Evolutionary conservation across 768 basidiomycete genomes (phyloP).

Genomic region (Mycena vitilis): DNA sequence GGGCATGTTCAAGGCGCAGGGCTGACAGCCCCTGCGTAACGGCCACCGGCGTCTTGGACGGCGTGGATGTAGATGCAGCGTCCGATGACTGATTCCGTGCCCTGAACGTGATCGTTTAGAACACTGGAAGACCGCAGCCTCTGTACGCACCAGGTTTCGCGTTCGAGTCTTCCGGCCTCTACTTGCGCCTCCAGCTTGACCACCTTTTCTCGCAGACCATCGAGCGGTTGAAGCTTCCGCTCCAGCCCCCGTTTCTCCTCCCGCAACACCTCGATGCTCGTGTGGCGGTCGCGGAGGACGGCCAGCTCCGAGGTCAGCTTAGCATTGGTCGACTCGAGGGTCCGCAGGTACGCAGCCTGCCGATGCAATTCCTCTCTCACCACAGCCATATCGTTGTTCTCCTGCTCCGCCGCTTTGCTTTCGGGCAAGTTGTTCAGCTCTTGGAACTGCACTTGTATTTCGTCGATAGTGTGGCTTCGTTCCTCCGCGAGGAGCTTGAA

Average conservation of each 20-base stretch:
- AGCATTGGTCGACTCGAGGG: conserved; percentile 69
- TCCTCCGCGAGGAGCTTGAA: conserved; percentile 55
- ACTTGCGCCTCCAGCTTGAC: conserved; percentile 73
- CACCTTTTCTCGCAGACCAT: conserved; percentile 66
- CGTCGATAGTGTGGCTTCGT: conserved; percentile 52
- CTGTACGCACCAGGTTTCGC: conserved; percentile 65
- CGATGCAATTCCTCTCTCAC: conserved; percentile 77
- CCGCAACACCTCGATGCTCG: conserved; percentile 73
- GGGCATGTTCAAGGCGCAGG: conserved; percentile 72
- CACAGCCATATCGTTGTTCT: conserved; percentile 66
- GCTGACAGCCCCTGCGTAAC: conserved; percentile 68
- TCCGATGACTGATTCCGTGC: conserved; percentile 45
- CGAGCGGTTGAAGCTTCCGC: conserved; percentile 58
- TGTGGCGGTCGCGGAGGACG: conserved; percentile 64
- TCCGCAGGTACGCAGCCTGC: conserved; percentile 70
- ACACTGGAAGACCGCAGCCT: conserved; percentile 11
- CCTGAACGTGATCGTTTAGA: conserved; percentile 20
- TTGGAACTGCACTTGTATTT: conserved; percentile 62
- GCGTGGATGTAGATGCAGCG: conserved; percentile 40
- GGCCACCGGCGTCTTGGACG: conserved; percentile 62
- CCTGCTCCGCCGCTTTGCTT: conserved; percentile 51
- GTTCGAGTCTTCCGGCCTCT: conserved; percentile 66
- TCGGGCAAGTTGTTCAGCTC: conserved; percentile 51
- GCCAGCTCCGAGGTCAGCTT: conserved; percentile 65
- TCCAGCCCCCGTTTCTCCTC: conserved; percentile 81